phyloP scores from a whole-genome alignment of 2,329 filamentous ascomycete genomes.

The Tolypocladium inflatum region DNA sequence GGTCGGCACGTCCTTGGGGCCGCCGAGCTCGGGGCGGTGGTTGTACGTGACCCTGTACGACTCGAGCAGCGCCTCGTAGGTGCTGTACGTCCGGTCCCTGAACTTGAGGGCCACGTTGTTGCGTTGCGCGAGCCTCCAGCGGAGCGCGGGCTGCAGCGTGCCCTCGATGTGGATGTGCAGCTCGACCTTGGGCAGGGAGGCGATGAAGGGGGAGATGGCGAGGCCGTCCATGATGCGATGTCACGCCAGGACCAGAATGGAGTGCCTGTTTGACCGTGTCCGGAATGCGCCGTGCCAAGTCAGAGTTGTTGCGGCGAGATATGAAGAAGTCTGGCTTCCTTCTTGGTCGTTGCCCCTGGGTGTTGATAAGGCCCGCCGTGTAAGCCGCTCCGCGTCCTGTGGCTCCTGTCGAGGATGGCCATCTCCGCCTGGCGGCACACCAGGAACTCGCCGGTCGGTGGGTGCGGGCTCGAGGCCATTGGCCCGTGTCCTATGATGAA shows the following conservation, averaged over 20 bases:
- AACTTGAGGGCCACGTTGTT: conserved; percentile 54
- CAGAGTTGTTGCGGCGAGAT: background rate
- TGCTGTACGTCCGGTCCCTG: conserved; percentile 41
- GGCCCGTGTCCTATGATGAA: background rate
- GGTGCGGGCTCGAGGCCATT: background rate
- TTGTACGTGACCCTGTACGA: conserved; percentile 53
- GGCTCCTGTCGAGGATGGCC: background rate
- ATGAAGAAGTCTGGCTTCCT: background rate
- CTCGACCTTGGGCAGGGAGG: conserved; percentile 64
- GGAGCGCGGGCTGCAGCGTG: conserved; percentile 55
- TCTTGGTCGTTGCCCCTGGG: background rate
- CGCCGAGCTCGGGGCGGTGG: conserved; percentile 26
- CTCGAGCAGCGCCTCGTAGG: conserved; percentile 43
- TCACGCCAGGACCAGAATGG: background rate
- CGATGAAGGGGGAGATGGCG: conserved; percentile 38
- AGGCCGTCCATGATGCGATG: conserved; percentile 17
- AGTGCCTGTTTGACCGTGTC: background rate
- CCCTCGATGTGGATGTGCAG: conserved; percentile 74
- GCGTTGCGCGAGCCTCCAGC: conserved; percentile 56
- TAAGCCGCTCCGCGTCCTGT: background rate
- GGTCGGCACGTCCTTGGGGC: conserved; percentile 24
- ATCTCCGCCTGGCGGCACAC: background rate
- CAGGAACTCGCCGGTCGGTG: background rate
- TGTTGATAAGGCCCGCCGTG: background rate
- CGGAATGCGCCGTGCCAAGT: background rate